Evolutionary conservation across 371 early-diverging fungal genomes (phyloP), one percentile per base, ranked within the genome.

Genomic region (Apophysomyces elegans): DNA sequence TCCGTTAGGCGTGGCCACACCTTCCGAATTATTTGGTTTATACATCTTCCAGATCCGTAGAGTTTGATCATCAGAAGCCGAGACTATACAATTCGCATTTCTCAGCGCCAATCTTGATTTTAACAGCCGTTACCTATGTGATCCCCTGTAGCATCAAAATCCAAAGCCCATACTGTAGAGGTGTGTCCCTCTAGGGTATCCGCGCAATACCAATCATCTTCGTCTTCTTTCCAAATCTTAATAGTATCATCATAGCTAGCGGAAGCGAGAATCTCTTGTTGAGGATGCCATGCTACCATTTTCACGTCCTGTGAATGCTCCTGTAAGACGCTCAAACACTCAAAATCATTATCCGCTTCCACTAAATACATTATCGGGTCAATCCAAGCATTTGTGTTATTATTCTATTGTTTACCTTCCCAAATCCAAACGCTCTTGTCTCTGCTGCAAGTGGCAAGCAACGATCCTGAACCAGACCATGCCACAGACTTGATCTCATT

Each of bases 401-500:
- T 56, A 44, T 41, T 41, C 41, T 41, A 11, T 41, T 2, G 56
- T 72, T 82, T 82, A 80, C 91, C 88, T 76, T 97, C 97, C 99
- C 99, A 97, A 69, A 98, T 95, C 98, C 98, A 98, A 36, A 98
- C 96, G 69, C 91, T 93, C 76, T 96, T 97, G 80, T 98, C 98
- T 54, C 98, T 81, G 58, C 93, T 90, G 70, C 97, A 97, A 0
- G 96, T 97, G 4, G 99, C 96, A 50, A 99, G 71, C 14, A 97
- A 77, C 4, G 90, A 77, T 2, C 95, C 96, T 1, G 88, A 84
- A 37, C 86, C 73, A 8, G 93, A 90, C 95, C 96, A 99, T 4
- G 93, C 83, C 21, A 97, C 95, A 18, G 90, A 84, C 76, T 99
- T 99, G 44, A 94, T 95, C 78, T 99, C 99, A 79, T 96, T 97